phyloP scores from a whole-genome alignment of 441 rosid genomes.

The Sinapis alba region DNA sequence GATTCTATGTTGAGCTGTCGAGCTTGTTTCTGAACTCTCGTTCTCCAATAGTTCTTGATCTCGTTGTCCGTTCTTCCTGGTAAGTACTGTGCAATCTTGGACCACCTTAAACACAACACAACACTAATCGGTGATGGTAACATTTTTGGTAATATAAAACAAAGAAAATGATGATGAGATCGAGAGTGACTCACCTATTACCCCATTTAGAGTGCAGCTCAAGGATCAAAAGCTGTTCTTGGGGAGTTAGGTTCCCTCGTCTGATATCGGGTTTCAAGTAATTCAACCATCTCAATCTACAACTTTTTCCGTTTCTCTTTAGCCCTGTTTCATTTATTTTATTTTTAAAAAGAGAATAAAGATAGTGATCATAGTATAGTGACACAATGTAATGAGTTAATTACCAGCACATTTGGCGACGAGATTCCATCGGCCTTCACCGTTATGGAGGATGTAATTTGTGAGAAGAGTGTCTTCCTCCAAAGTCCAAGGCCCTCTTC shows the following conservation, averaged over 20 bases:
- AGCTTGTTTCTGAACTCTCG: slow-evolving; percentile 2
- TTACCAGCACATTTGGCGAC: not conserved
- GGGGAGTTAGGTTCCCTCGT: not conserved
- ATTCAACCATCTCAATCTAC: not conserved
- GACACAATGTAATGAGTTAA: not conserved
- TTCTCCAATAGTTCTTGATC: slow-evolving; percentile 6
- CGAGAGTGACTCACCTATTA: not conserved
- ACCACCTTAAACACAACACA: not conserved
- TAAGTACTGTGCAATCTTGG: slow-evolving; percentile 1
- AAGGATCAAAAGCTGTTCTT: not conserved
- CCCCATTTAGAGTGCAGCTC: slow-evolving; percentile 3
- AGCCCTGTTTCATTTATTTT: not conserved
- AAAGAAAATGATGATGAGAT: not conserved
- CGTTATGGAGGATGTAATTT: not conserved
- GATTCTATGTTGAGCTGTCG: not conserved
- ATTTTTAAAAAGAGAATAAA: not conserved
- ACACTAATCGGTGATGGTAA: not conserved
- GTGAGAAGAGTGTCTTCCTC: slow-evolving; percentile 5
- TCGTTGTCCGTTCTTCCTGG: slow-evolving; percentile 3
- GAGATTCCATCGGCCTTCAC: not conserved
- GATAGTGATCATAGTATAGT: not conserved
- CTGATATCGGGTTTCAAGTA: not conserved
- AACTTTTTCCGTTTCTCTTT: not conserved
- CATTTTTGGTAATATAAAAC: not conserved
- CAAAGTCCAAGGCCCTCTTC: not conserved